Percentiles rank a stretch among this genome's conserved stretches.
These are phyloP conservation scores for Linum tenue DNA, from an alignment of 345 rosid species.

Conservation along the genomic window DNA sequence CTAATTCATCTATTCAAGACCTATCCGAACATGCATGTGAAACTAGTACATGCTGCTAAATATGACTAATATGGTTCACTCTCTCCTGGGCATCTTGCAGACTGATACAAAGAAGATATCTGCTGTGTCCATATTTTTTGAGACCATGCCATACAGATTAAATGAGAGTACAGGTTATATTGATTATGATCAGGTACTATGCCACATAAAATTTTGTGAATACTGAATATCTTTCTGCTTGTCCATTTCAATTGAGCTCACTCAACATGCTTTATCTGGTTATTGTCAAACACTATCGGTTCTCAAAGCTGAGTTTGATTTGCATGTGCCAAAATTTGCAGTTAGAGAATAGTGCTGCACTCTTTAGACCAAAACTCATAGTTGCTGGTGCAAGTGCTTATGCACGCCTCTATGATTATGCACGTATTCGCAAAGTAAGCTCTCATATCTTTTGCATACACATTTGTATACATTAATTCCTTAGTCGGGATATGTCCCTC, in stretches of 20 bases:
- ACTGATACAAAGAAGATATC: slow-evolving; percentile 95
- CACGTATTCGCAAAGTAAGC: slow-evolving; percentile 75
- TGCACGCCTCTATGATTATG: slow-evolving; percentile 91
- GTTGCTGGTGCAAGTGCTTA: slow-evolving; percentile 99
- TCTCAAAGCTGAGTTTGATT: neutral
- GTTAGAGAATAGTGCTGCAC: slow-evolving; percentile 76
- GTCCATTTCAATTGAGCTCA: neutral
- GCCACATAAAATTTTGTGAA: neutral
- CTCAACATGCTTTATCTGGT: neutral
- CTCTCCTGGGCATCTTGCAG: slow-evolving; percentile 30
- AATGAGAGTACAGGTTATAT: slow-evolving; percentile 84
- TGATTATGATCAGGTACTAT: slow-evolving; percentile 80
- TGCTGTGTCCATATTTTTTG: slow-evolving; percentile 90
- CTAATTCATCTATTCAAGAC: too few relatives aligned
- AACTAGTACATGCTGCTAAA: too few relatives aligned
- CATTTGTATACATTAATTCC: neutral
- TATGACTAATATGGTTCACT: slow-evolving; percentile 1
- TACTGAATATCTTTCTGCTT: neutral
- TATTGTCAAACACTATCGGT: neutral
- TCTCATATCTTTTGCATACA: neutral
- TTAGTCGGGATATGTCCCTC: neutral
- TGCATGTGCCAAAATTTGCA: slow-evolving; percentile 26
- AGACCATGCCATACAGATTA: slow-evolving; percentile 95
- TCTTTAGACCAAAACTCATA: slow-evolving; percentile 89
- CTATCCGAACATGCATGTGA: too few relatives aligned